Evolutionary conservation across 495 filamentous ascomycete genomes (phyloP), one percentile per base, ranked within the genome.

Genomic region (Clohesyomyces aquaticus): DNA sequence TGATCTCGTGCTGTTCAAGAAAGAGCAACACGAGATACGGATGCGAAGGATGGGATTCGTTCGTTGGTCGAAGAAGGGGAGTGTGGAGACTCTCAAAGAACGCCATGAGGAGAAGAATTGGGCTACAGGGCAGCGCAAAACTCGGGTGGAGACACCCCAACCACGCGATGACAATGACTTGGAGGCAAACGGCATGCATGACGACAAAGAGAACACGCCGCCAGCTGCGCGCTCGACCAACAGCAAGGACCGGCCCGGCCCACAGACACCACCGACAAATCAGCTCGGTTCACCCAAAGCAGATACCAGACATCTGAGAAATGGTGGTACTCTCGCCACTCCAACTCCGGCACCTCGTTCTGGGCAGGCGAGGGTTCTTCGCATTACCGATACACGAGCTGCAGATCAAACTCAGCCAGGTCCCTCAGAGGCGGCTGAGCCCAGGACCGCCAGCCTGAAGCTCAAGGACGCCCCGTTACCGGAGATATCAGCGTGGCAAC

Each of bases 1-100:
- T 21, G 65, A 68, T 32, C 29, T 68, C 2, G 16, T 68, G 1
- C 28, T 38, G 16, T 2, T 64, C 4, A 59, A 63, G 55, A 63
- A 38, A 41, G 65, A 63, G 8, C 46, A 59, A 26, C n/a, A 63
- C 19, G 65, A 68, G 49, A 43, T 22, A 4, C 28, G 65, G 11
- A 68, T 68, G 65, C 45, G 59, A 42, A 41, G 59, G 6, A 52
- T 29, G 1, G 45, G 29, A 0, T 68, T 41, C 25, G 38, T 64
- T 12, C 59, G 65, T 8, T 68, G 38, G 25, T 29, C 41, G 10
- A 59, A 64, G 23, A 42, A 54, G 19, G 16, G 11, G 19, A 55
- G 59, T 18, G 55, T 48, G 42, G 55, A 59, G 2, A 46, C 49
- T 1, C 9, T 68, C 9, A 25, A 48, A 11, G 48, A 68, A 10